phyloP scores from a whole-genome alignment of 805 yeast species.

The Lachancea meyersii region DNA sequence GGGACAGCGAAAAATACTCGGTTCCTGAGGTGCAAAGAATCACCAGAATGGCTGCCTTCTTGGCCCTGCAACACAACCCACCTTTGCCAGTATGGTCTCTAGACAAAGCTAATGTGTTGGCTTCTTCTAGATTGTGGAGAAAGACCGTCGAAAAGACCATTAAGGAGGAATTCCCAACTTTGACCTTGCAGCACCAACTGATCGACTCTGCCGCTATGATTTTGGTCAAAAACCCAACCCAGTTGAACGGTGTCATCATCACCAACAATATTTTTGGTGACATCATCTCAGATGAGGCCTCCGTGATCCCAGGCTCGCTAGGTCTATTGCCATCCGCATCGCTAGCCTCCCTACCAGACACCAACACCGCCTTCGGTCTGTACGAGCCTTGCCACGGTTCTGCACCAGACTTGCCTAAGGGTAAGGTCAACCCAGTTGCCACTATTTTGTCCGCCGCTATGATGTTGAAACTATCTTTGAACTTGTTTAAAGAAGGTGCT shows the following conservation, averaged over 20 bases:
- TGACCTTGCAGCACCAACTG: slow-evolving; percentile 84
- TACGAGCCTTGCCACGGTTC: slow-evolving; percentile 99
- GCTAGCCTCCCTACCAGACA: slow-evolving; percentile 92
- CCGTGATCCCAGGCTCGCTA: slow-evolving; percentile 95
- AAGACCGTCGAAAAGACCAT: slow-evolving; percentile 83
- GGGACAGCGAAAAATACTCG: slow-evolving; percentile 89
- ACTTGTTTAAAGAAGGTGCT: slow-evolving; percentile 75
- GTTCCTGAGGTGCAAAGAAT: slow-evolving; percentile 92
- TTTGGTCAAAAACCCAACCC: slow-evolving; percentile 82
- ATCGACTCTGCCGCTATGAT: slow-evolving; percentile 99
- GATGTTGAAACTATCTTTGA: slow-evolving; percentile 91
- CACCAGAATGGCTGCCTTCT: slow-evolving; percentile 96
- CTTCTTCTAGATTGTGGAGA: slow-evolving; percentile 95
- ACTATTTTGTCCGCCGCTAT: slow-evolving; percentile 93
- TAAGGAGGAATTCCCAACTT: slow-evolving; percentile 81
- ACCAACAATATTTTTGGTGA: slow-evolving; percentile 98
- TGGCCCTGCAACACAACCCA: slow-evolving; percentile 89
- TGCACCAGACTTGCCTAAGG: slow-evolving; percentile 86
- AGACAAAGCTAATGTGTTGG: slow-evolving; percentile 96
- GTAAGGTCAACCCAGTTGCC: slow-evolving; percentile 92
- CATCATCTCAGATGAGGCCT: slow-evolving; percentile 95
- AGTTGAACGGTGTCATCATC: slow-evolving; percentile 85
- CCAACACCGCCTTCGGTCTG: slow-evolving; percentile 88
- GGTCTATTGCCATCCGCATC: slow-evolving; percentile 95
- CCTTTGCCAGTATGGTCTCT: slow-evolving; percentile 94